phyloP scores from a whole-genome alignment of 2,329 filamentous ascomycete genomes.

The Fusarium xylarioides region DNA sequence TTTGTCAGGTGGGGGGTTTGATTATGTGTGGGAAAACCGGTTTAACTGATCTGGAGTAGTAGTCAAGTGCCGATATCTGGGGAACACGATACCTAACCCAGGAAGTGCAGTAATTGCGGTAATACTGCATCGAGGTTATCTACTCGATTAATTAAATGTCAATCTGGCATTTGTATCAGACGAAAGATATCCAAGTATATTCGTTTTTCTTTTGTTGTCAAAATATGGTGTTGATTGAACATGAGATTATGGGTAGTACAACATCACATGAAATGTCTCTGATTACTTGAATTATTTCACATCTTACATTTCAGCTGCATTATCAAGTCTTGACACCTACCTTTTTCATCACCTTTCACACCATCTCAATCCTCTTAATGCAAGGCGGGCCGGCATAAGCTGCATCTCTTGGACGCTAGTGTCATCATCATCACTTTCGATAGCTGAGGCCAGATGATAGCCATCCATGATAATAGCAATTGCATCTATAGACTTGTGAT shows the following conservation, averaged over 20 bases:
- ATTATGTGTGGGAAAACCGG: not conserved
- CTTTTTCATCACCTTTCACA: constrained; percentile 20
- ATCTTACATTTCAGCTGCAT: constrained; percentile 15
- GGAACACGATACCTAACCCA: constrained; percentile 12
- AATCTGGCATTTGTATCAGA: not conserved
- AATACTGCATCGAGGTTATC: not conserved
- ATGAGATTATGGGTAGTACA: not conserved
- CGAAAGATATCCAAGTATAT: not conserved
- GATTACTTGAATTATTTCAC: not conserved
- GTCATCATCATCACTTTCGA: not conserved
- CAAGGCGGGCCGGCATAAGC: constrained; percentile 27
- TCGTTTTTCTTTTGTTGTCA: not conserved
- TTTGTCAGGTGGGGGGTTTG: constrained; percentile 16
- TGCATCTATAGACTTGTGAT: not conserved
- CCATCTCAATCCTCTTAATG: constrained; percentile 19
- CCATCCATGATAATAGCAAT: not conserved
- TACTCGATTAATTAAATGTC: not conserved
- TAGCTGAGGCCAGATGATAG: not conserved
- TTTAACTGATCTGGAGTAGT: constrained; percentile 9
- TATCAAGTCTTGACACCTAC: constrained; percentile 19
- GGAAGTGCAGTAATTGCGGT: not conserved
- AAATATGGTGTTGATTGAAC: not conserved
- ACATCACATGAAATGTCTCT: not conserved
- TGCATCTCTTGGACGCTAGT: constrained; percentile 6
- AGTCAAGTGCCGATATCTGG: constrained; percentile 23